A percentile compares a stretch with the other conserved stretches of the same genome.
Conservation (phyloP, 495 filamentous ascomycete species). For the Hypoxylon lenormandii region DNA sequence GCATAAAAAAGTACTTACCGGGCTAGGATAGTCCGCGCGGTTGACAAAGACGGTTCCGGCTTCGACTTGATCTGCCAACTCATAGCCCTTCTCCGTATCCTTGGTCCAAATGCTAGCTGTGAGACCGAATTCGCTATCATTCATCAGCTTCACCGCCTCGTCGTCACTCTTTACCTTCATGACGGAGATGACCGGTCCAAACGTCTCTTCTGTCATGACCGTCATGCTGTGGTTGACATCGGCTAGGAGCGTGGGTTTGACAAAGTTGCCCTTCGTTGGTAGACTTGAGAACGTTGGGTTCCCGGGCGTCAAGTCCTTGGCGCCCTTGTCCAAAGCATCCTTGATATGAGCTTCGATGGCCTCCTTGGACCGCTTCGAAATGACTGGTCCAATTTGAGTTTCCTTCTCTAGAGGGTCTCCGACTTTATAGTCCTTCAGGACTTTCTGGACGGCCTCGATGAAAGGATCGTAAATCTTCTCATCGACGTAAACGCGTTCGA, state of each 20-base stretch:
- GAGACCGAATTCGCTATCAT: slow-evolving; percentile 92
- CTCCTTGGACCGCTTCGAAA: slow-evolving; percentile 78
- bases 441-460: slow-evolving; percentile 78
- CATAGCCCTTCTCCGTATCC: slow-evolving; percentile 79
- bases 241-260: slow-evolving; percentile 84
- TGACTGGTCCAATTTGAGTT: slow-evolving; percentile 88
- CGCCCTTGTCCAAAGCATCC: slow-evolving; percentile 87
- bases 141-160: slow-evolving; percentile 88
- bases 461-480: slow-evolving; percentile 84
- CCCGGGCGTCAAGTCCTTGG: slow-evolving; percentile 81
- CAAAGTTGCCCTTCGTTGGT: slow-evolving; percentile 81
- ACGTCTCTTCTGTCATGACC: slow-evolving; percentile 96
- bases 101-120: slow-evolving; percentile 99
- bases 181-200: slow-evolving; percentile 92
- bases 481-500: slow-evolving; percentile 93
- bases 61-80: slow-evolving; percentile 82
- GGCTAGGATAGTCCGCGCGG: slow-evolving; percentile 89
- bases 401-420: slow-evolving; percentile 82
- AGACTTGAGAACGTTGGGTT: slow-evolving; percentile 78
- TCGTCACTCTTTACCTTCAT: slow-evolving; percentile 88
- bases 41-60: slow-evolving; percentile 98
- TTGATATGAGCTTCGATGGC: slow-evolving; percentile 83
- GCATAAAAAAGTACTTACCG: slow-evolving; percentile 70
- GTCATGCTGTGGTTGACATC: slow-evolving; percentile 86
- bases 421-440: slow-evolving; percentile 87